phyloP scores from a whole-genome alignment of 1,139 yeast genomes.

The Lodderomyces beijingensis region DNA sequence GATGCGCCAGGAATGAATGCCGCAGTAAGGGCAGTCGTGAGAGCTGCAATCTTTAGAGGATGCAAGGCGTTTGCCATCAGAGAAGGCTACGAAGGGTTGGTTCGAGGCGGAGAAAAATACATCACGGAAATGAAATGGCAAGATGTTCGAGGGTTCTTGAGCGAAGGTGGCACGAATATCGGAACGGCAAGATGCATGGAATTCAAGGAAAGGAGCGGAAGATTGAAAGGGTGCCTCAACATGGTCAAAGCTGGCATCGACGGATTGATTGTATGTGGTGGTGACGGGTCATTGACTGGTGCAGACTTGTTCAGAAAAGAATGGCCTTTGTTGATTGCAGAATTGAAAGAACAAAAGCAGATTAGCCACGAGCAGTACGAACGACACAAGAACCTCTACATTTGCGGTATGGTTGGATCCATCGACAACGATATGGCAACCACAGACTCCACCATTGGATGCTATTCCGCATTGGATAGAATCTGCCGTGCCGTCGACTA shows the following conservation, averaged over 20 bases:
- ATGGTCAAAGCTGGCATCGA: conserved; percentile 71
- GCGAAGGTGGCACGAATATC: conserved; percentile 75
- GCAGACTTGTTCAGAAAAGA: conserved; percentile 75
- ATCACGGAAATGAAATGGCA: conserved; percentile 69
- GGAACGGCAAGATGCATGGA: conserved; percentile 77
- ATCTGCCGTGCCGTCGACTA: conserved; percentile 76
- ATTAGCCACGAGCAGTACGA: conserved; percentile 50
- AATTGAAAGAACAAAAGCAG: conserved; percentile 46
- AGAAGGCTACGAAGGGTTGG: conserved; percentile 78
- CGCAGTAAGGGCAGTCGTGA: conserved; percentile 72
- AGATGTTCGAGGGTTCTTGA: conserved; percentile 71
- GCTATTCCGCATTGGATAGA: conserved; percentile 71
- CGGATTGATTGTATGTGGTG: conserved; percentile 79
- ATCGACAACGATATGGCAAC: conserved; percentile 83
- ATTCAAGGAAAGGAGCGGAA: conserved; percentile 64
- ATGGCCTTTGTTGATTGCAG: conserved; percentile 71
- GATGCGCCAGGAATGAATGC: conserved; percentile 89
- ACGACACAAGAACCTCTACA: conserved; percentile 55
- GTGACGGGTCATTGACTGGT: conserved; percentile 82
- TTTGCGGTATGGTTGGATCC: conserved; percentile 77
- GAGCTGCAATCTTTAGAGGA: conserved; percentile 67
- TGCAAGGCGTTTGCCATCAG: conserved; percentile 70
- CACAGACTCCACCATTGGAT: conserved; percentile 81
- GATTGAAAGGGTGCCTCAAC: conserved; percentile 63
- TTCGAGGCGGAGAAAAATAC: conserved; percentile 57